These are phyloP conservation scores for Candida qinlingensis DNA, from an alignment of 805 yeast species.

Conservation along the genomic window DNA sequence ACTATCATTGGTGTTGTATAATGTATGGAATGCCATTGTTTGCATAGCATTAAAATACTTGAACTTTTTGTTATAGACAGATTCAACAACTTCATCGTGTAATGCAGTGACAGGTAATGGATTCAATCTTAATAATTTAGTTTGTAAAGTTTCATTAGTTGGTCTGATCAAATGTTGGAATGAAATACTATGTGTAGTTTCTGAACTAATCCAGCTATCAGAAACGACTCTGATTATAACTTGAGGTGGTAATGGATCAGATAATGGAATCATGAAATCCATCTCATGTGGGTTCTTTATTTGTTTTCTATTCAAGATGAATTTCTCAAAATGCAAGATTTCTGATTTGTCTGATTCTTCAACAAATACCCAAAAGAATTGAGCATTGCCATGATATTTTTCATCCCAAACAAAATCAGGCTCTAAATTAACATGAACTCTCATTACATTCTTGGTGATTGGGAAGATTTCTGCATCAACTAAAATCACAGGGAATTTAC, in stretches of 20 bases:
- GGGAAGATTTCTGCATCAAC: constrained; percentile 84
- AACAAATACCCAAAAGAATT: constrained; percentile 87
- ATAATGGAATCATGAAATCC: constrained; percentile 88
- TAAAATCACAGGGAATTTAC: constrained; percentile 70
- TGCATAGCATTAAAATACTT: constrained; percentile 97
- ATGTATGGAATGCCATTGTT: constrained; percentile 89
- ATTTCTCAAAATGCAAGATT: constrained; percentile 77
- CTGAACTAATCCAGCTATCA: constrained; percentile 88
- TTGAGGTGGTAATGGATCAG: constrained; percentile 89
- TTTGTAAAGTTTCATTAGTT: constrained; percentile 77
- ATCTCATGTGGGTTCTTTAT: constrained; percentile 55
- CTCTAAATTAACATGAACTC: constrained; percentile 63
- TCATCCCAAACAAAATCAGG: constrained; percentile 88
- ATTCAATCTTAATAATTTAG: constrained; percentile 71
- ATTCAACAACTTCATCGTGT: constrained; percentile 60
- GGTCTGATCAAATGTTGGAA: constrained; percentile 90
- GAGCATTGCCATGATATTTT: constrained; percentile 73
- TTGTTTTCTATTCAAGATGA: constrained; percentile 59
- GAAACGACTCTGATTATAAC: constrained; percentile 73
- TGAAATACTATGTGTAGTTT: constrained; percentile 67
- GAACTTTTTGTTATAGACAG: constrained; percentile 62
- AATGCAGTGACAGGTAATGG: constrained; percentile 85
- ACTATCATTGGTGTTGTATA: constrained; percentile 73
- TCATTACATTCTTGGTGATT: constrained; percentile 77
- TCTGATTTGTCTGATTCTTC: constrained; percentile 75